Percentiles rank a stretch among this genome's conserved stretches.
phyloP scores from a whole-genome alignment of 2,329 filamentous ascomycete genomes.

The Rhexocercosporidium sp. region DNA sequence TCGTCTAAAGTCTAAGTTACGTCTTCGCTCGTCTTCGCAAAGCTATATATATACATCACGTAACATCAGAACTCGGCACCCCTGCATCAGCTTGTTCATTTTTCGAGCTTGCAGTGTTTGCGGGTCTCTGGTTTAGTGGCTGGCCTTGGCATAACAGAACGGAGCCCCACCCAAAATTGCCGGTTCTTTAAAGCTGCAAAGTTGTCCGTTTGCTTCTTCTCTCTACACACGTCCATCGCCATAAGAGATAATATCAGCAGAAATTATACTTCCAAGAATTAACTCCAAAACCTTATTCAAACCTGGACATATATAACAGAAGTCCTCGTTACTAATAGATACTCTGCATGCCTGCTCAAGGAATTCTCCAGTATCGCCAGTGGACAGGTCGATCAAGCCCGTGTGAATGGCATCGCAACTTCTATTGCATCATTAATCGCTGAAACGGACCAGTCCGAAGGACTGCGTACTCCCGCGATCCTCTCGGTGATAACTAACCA shows the following conservation, averaged over 20 bases:
- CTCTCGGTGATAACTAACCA: neutral
- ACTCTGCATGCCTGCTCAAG: neutral
- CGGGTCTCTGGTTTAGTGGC: neutral
- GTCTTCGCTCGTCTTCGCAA: conserved; percentile 3
- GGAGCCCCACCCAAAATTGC: too few relatives aligned
- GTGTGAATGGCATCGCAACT: neutral
- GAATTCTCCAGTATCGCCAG: neutral
- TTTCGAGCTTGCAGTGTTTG: neutral
- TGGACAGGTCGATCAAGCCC: neutral
- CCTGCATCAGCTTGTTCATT: neutral
- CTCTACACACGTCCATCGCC: too few relatives aligned
- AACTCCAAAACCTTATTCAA: too few relatives aligned
- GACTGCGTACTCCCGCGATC: neutral
- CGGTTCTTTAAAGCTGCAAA: too few relatives aligned
- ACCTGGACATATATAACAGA: neutral
- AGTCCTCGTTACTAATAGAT: neutral
- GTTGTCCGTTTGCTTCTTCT: too few relatives aligned
- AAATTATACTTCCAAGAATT: too few relatives aligned
- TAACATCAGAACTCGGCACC: neutral
- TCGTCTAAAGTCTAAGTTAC: conserved; percentile 2
- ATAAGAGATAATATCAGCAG: too few relatives aligned
- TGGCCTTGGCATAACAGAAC: too few relatives aligned
- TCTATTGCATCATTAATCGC: neutral
- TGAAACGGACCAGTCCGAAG: neutral
- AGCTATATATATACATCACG: conserved; percentile 6